Evolutionary conservation across 306 rosid species (phyloP), one percentile per base, ranked within the genome.

Genomic region (Ceratonia siliqua): DNA sequence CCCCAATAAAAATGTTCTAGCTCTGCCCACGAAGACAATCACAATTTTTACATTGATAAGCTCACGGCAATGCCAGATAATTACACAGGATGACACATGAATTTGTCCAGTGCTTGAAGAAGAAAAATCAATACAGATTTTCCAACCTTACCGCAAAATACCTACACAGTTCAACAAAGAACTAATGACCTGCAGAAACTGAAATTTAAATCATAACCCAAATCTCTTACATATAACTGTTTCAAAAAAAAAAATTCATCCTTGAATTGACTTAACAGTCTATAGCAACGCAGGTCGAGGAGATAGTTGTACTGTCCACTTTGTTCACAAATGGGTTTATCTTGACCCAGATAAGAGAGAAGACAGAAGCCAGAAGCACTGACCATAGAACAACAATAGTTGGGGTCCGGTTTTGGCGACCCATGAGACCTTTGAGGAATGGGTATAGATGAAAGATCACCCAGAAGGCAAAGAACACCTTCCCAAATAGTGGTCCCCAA

Each of bases 401-500:
- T 3, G 98, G 98, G 4, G 98, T 94, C 42, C 97, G 78, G 88
- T 94, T 94, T 77, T 91, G 97, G 70, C 98, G 94, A 36, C 98
- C 98, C 98, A 94, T 94, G 75, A 94, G 96, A 83, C 98, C 98
- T 71, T 94, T 94, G 24, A 94, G 92, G 90, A 94, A 91, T 3
- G 98, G 98, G 32, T 94, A 94, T 74, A 94, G 96, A 84, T 94
- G 98, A 35, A 91, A 81, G 62, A 94, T 94, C 62, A 94, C 98
- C 98, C 98, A 94, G 39, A 89, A 89, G 71, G 98, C 94, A 30
- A 91, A 94, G 86, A 94, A 94, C 14, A 91, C 96, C 84, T 94
- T 94, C 71, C 98, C 98, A 69, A 94, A 91, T 9, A 94, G 89
- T 35, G 98, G 96, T 30, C 98, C 98, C 98, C 97, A 94, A n/a